Conservation (phyloP, 257 asterid genomes). For the Solanum chmielewskii region DNA sequence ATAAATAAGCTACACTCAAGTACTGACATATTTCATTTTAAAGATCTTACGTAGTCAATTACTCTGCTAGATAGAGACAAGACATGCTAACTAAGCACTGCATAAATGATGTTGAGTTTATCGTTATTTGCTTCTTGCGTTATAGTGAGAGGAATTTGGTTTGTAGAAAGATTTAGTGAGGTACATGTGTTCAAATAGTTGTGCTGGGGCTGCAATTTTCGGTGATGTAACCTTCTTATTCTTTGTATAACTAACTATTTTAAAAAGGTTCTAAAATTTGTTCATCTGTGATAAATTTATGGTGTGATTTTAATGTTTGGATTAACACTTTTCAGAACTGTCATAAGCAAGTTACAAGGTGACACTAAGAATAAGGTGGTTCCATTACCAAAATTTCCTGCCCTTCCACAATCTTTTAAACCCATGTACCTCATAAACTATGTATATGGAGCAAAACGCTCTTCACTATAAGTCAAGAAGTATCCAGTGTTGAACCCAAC, state of each 20-base stretch:
- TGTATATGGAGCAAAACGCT: too few species aligned
- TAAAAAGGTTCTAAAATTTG: slow-evolving; percentile 50
- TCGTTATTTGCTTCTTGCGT: background rate
- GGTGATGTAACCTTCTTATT: slow-evolving; percentile 76
- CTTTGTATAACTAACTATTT: slow-evolving; percentile 67
- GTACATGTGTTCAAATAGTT: slow-evolving; percentile 28
- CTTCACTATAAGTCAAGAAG: too few species aligned
- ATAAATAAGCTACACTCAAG: too few species aligned
- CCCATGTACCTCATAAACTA: too few species aligned
- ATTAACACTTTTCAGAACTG: too few species aligned
- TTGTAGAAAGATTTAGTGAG: background rate
- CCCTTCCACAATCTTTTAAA: too few species aligned
- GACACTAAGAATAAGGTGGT: too few species aligned
- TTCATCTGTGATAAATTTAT: slow-evolving; percentile 23
- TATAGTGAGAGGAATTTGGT: background rate
- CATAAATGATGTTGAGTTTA: slow-evolving; percentile 52
- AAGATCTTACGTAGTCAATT: slow-evolving; percentile 67
- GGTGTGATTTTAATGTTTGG: background rate
- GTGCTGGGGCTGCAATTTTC: slow-evolving; percentile 85
- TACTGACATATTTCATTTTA: background rate
- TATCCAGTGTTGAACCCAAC: too few species aligned
- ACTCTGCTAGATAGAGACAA: slow-evolving; percentile 69
- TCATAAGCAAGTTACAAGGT: too few species aligned
- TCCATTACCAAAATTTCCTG: too few species aligned
- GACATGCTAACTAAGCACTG: slow-evolving; percentile 67